Conservation (phyloP, 2,329 filamentous ascomycete species). For the Aurifilum marmelostoma region DNA sequence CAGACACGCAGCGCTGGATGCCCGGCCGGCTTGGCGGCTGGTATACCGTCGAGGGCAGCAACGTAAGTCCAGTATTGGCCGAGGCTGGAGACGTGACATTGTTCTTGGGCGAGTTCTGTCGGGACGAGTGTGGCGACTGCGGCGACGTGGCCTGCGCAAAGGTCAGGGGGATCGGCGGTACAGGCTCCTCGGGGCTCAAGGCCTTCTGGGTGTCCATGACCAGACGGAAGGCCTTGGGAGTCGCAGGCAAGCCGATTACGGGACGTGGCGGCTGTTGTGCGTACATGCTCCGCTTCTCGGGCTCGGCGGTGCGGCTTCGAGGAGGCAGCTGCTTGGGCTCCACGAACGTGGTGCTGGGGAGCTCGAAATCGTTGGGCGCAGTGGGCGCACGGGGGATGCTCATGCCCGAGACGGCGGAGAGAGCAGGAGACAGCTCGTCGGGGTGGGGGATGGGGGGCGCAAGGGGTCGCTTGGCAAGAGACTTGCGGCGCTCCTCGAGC, state of each 20-base stretch:
- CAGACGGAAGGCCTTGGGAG: slow-evolving; percentile 87
- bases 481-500: slow-evolving; percentile 84
- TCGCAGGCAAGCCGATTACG: slow-evolving; percentile 81
- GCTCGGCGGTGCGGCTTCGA: slow-evolving; percentile 69
- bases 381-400: slow-evolving; percentile 35
- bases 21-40: slow-evolving; percentile 54
- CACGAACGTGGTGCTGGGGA: slow-evolving; percentile 46
- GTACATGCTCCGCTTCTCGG: slow-evolving; percentile 58
- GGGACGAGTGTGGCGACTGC: slow-evolving; percentile 36
- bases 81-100: slow-evolving; percentile 26
- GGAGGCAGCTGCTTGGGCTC: slow-evolving; percentile 50
- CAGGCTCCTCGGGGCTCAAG: slow-evolving; percentile 48
- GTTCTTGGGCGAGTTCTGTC: slow-evolving; percentile 40
- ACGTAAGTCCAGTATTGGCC: slow-evolving; percentile 40
- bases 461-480: slow-evolving; percentile 77
- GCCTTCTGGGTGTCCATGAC: slow-evolving; percentile 59
- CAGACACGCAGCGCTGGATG: slow-evolving; percentile 66
- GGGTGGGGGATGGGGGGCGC: slow-evolving; percentile 82
- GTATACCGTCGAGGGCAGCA: slow-evolving; percentile 64
- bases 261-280: slow-evolving; percentile 45
- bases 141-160: slow-evolving; percentile 50
- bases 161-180: slow-evolving; percentile 55
- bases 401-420: slow-evolving; percentile 21
- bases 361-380: slow-evolving; percentile 43
- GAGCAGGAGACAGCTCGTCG: slow-evolving; percentile 51